A percentile compares a stretch with the other conserved stretches of the same genome.
phyloP scores from a whole-genome alignment of 2,329 filamentous ascomycete species.

The Fusarium albosuccineum region DNA sequence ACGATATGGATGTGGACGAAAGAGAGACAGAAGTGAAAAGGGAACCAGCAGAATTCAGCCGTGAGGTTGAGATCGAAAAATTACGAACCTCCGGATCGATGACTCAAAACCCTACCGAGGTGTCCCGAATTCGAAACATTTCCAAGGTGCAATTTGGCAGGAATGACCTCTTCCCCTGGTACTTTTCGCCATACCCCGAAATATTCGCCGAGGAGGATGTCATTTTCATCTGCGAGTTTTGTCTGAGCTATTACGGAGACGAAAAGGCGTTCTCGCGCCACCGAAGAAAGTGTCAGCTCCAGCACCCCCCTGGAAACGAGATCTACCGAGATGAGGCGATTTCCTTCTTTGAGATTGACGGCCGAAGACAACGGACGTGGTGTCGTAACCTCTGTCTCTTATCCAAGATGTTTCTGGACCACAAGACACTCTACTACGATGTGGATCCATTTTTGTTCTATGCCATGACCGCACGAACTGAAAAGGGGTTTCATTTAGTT shows the following conservation, averaged over 20 bases:
- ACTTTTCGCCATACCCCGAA: constrained; percentile 97
- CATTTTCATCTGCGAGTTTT: constrained; percentile 98
- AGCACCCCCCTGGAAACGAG: constrained; percentile 96
- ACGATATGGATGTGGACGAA: constrained; percentile 70
- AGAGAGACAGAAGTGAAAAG: constrained; percentile 59
- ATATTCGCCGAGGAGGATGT: constrained; percentile 88
- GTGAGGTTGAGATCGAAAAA: constrained; percentile 96
- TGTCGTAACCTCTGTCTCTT: constrained; percentile 95
- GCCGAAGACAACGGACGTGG: constrained; percentile 92
- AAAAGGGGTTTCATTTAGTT: constrained; percentile 93
- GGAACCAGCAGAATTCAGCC: constrained; percentile 72
- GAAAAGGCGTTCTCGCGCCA: constrained; percentile 87
- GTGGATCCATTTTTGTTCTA: constrained; percentile 99
- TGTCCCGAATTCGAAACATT: constrained; percentile 95
- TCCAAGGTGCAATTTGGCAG: constrained; percentile 94
- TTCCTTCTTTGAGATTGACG: constrained; percentile 98
- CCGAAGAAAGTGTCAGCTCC: constrained; percentile 87
- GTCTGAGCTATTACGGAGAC: constrained; percentile 89
- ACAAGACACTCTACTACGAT: constrained; percentile 99
- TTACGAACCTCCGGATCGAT: constrained; percentile 94
- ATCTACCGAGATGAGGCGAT: constrained; percentile 96
- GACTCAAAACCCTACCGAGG: constrained; percentile 98
- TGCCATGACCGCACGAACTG: constrained; percentile 92
- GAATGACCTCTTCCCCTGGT: constrained; percentile 95
- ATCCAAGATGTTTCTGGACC: constrained; percentile 96